Conservation (phyloP, 345 rosid genomes). For the Xanthoceras sorbifolium region DNA sequence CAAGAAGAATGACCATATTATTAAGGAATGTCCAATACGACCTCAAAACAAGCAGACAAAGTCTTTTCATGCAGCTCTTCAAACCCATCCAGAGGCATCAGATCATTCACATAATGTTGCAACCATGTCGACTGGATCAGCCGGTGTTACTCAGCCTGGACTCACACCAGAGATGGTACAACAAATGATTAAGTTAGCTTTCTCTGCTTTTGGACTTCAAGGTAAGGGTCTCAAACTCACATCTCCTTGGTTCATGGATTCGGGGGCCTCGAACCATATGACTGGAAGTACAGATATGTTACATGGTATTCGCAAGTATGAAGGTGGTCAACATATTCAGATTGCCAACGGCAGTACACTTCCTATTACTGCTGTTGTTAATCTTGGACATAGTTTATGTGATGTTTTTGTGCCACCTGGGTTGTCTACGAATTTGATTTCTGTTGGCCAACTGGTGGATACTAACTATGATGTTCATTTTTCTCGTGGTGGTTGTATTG, state of each 20-base stretch:
- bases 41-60: no score
- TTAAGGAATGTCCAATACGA: background rate
- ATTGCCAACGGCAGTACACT: background rate
- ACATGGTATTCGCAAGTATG: background rate
- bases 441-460: background rate
- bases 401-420: background rate
- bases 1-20: conserved; percentile 4
- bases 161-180: background rate
- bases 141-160: no score
- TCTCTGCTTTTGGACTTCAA: background rate
- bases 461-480: background rate
- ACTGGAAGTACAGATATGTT: background rate
- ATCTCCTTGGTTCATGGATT: background rate
- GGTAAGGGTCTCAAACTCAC: background rate
- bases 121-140: no score
- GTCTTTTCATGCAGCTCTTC: background rate
- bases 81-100: no score
- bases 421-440: background rate
- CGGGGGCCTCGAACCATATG: conserved; percentile 7
- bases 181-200: conserved; percentile 2
- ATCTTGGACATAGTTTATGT: background rate
- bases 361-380: background rate
- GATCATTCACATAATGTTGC: no score
- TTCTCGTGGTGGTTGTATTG: background rate
- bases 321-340: background rate